Percentiles rank a stretch among this genome's conserved stretches.
Evolutionary conservation across 345 rosid genomes (phyloP).

Genomic region (Carallia pectinifolia): DNA sequence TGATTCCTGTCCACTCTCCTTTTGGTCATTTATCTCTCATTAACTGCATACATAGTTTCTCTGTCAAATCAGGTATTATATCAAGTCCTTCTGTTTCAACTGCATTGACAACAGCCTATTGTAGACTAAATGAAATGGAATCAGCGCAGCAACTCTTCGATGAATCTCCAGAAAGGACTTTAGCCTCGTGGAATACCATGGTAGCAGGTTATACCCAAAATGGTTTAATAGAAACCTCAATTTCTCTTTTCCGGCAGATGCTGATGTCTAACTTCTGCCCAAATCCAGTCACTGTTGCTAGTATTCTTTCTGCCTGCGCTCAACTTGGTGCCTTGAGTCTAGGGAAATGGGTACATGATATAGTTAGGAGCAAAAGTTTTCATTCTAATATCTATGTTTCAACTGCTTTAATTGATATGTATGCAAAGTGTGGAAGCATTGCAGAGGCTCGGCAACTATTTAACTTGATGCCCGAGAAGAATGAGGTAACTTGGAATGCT

Average conservation of each 20-base stretch:
- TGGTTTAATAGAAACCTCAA: constrained; percentile 62
- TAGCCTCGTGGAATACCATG: constrained; percentile 88
- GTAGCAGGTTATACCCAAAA: constrained; percentile 79
- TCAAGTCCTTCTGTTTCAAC: constrained; percentile 55
- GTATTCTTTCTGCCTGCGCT: constrained; percentile 78
- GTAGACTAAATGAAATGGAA: constrained; percentile 60
- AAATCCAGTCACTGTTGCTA: constrained; percentile 62
- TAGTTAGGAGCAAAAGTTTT: constrained; percentile 48
- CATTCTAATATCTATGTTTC: constrained; percentile 62
- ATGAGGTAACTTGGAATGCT: constrained; percentile 82
- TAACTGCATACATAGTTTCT: constrained; percentile 51
- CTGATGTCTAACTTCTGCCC: constrained; percentile 48
- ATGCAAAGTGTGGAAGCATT: constrained; percentile 79
- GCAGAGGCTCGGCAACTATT: constrained; percentile 58
- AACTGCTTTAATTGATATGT: constrained; percentile 78
- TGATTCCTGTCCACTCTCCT: constrained; percentile 65
- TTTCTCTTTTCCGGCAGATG: constrained; percentile 68
- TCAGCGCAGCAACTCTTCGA: constrained; percentile 52
- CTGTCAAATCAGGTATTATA: constrained; percentile 46
- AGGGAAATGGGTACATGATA: constrained; percentile 65
- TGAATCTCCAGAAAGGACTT: constrained; percentile 51
- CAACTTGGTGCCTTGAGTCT: constrained; percentile 70
- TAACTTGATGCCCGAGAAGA: constrained; percentile 54
- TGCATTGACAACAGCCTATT: constrained; percentile 59
- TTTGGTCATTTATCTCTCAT: constrained; percentile 56